Percentiles rank a stretch among this genome's conserved stretches.
These are phyloP conservation scores for Hirsutella thompsonii DNA, from an alignment of 2,329 filamentous ascomycete species.

Conservation along the genomic window DNA sequence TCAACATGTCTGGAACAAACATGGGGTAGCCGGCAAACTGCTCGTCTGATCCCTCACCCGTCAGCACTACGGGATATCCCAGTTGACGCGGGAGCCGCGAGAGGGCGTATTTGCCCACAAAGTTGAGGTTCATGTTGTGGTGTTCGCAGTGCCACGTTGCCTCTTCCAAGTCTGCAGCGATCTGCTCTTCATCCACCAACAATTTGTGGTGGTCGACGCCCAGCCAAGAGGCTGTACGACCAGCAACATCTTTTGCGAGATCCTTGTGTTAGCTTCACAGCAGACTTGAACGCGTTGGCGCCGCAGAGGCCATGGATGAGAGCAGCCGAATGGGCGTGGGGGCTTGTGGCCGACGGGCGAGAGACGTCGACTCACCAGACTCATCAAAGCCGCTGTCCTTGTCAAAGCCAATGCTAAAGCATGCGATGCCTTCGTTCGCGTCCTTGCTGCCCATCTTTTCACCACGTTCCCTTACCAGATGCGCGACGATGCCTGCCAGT, in stretches of 20 bases:
- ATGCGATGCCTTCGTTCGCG: constrained; percentile 11
- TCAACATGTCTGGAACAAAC: constrained; percentile 32
- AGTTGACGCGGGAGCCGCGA: constrained; percentile 28
- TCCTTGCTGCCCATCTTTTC: constrained; percentile 30
- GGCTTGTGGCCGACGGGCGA: too few species aligned
- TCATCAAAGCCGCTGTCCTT: constrained; percentile 33
- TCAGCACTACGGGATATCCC: constrained; percentile 41
- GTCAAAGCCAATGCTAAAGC: constrained; percentile 40
- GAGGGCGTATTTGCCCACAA: constrained; percentile 36
- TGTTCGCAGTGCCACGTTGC: constrained; percentile 18
- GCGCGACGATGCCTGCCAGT: constrained; percentile 40
- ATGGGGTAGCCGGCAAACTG: constrained; percentile 38
- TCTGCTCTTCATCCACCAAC: constrained; percentile 13
- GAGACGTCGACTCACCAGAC: constrained; percentile 9
- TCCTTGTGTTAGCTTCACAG: not conserved
- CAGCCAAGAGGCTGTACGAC: constrained; percentile 18
- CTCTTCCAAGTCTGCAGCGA: constrained; percentile 17
- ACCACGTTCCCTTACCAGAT: constrained; percentile 34
- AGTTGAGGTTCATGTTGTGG: constrained; percentile 33
- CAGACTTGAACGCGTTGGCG: too few species aligned
- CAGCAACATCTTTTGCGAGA: constrained; percentile 15
- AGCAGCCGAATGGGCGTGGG: too few species aligned
- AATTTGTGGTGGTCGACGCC: constrained; percentile 15
- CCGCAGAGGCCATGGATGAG: too few species aligned
- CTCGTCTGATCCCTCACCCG: constrained; percentile 39